A percentile compares a stretch with the other conserved stretches of the same genome.
These are phyloP conservation scores for Phlebiopsis flavidoalba DNA, from an alignment of 768 basidiomycete species.

Conservation along the genomic window DNA sequence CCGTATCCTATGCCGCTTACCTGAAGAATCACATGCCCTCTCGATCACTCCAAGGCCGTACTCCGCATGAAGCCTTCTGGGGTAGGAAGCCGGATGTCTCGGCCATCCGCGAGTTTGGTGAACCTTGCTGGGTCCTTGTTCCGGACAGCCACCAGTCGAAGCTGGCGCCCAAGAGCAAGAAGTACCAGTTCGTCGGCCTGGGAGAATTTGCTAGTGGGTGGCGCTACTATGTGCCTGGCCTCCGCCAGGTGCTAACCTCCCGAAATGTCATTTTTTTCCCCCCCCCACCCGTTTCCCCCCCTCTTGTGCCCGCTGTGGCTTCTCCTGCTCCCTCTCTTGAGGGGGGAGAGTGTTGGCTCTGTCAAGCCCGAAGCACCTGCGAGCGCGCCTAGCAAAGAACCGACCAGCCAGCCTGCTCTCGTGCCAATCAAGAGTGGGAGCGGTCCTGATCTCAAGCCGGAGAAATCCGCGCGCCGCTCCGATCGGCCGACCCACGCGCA, in stretches of 20 bases:
- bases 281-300: too few relatives aligned
- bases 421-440: too few relatives aligned
- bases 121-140: slow-evolving; percentile 6
- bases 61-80: slow-evolving; percentile 17
- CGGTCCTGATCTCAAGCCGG: too few relatives aligned
- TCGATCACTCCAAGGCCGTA: slow-evolving; percentile 10
- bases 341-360: neutral
- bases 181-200: slow-evolving; percentile 3
- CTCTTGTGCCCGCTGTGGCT: neutral
- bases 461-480: too few relatives aligned
- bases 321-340: neutral
- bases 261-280: slow-evolving; percentile 10
- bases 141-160: neutral
- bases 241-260: slow-evolving; percentile 3
- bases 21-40: slow-evolving; percentile 17
- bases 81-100: slow-evolving; percentile 12
- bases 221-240: neutral
- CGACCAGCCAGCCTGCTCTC: too few relatives aligned
- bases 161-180: slow-evolving; percentile 1
- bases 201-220: neutral
- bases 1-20: slow-evolving; percentile 18
- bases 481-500: neutral
- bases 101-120: slow-evolving; percentile 13
- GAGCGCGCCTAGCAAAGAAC: neutral
- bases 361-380: neutral